Percentiles rank a stretch among this genome's conserved stretches.
These are phyloP conservation scores for Marasmius tenuissimus DNA, from an alignment of 1,284 basidiomycete species.

Conservation along the genomic window DNA sequence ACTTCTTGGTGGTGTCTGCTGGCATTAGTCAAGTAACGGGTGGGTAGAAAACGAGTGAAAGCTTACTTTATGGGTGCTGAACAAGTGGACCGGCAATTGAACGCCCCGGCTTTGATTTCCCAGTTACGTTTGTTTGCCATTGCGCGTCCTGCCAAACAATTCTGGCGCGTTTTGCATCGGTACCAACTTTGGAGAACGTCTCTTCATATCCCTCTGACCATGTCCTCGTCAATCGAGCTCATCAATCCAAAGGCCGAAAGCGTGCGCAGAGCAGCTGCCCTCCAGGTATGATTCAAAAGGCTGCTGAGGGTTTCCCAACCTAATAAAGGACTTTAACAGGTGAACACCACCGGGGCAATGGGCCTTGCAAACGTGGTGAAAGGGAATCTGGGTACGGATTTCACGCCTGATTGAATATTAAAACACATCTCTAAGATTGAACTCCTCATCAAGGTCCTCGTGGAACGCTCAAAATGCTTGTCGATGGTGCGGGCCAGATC, in stretches of 20 bases:
- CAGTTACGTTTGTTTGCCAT: not conserved
- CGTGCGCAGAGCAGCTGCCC: slow-evolving; percentile 86
- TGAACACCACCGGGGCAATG: slow-evolving; percentile 92
- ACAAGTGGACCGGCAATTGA: not conserved
- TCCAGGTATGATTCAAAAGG: slow-evolving; percentile 65
- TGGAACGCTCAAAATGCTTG: slow-evolving; percentile 99
- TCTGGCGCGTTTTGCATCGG: not conserved
- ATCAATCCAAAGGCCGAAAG: slow-evolving; percentile 97
- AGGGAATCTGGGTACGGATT: slow-evolving; percentile 82
- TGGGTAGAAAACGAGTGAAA: not conserved
- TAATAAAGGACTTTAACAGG: slow-evolving; percentile 42
- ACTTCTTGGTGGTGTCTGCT: slow-evolving; percentile 2
- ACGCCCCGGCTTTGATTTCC: not conserved
- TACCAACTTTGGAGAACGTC: not conserved
- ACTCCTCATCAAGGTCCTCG: slow-evolving; percentile 68
- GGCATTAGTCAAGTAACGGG: not conserved
- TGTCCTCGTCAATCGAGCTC: slow-evolving; percentile 84
- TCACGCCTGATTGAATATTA: slow-evolving; percentile 18
- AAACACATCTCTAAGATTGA: slow-evolving; percentile 17
- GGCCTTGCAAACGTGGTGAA: slow-evolving; percentile 98
- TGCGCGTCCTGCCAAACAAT: slow-evolving; percentile 1
- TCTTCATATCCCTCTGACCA: slow-evolving; percentile 2
- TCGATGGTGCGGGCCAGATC: slow-evolving; percentile 98
- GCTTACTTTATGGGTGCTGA: not conserved
- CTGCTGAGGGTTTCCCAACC: slow-evolving; percentile 18